Conservation (phyloP, 2,329 filamentous ascomycete species). For the Stachybotrys chlorohalonatus region DNA sequence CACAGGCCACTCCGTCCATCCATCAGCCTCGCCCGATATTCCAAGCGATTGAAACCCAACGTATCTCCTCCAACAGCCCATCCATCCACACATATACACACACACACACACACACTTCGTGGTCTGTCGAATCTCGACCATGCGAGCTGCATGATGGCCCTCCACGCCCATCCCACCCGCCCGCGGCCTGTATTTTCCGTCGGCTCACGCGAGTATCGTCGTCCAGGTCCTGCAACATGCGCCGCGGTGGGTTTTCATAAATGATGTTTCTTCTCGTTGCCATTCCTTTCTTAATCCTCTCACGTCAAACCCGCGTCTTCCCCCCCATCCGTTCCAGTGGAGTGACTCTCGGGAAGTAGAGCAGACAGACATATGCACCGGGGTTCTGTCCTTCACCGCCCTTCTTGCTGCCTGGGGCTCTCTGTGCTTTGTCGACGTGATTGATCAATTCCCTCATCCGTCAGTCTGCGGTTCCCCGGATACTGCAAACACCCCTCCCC, state of each 20-base stretch:
- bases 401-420: neutral
- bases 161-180: neutral
- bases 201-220: neutral
- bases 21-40: neutral
- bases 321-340: neutral
- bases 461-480: neutral
- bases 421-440: neutral
- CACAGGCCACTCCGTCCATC: too few species aligned
- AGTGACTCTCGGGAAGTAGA: neutral
- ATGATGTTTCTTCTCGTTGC: too few species aligned
- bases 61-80: neutral
- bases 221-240: neutral
- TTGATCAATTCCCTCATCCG: neutral
- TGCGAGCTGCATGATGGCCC: neutral
- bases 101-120: neutral
- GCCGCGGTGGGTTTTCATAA: neutral
- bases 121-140: neutral
- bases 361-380: neutral
- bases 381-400: neutral
- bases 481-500: neutral
- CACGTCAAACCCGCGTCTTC: neutral
- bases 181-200: neutral
- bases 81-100: neutral
- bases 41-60: neutral
- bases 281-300: too few species aligned